These are phyloP conservation scores for Papilionanthe hybrid DNA, from an alignment of 116 monocot species.

Conservation along the genomic window DNA sequence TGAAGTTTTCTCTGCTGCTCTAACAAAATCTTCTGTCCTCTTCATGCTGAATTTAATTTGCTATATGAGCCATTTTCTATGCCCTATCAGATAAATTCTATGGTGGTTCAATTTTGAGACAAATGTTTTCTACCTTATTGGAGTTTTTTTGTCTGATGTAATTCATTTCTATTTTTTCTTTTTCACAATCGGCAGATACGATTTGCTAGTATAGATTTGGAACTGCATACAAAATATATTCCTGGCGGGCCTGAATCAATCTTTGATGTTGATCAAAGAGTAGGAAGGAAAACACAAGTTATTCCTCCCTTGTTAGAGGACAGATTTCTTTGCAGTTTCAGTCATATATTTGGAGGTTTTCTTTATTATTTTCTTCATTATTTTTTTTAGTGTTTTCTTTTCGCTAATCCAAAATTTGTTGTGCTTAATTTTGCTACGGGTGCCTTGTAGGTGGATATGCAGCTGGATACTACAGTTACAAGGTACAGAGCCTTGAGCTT, in stretches of 20 bases:
- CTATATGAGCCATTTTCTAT: not conserved
- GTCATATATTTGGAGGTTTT: conserved; percentile 95
- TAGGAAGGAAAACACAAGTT: conserved; percentile 64
- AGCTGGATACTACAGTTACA: conserved; percentile 99
- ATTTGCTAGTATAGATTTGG: conserved; percentile 80
- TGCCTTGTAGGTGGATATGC: conserved; percentile 81
- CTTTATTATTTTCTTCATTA: not conserved
- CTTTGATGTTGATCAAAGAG: conserved; percentile 75
- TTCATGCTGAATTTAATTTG: not conserved
- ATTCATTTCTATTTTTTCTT: not conserved
- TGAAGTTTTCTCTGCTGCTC: not conserved
- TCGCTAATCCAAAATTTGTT: not conserved
- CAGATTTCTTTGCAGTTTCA: conserved; percentile 96
- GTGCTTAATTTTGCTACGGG: not conserved
- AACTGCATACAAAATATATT: conserved; percentile 76
- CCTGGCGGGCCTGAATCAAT: conserved; percentile 75
- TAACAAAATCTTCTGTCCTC: not conserved
- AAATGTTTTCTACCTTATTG: not conserved
- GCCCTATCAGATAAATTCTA: not conserved
- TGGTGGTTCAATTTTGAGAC: not conserved
- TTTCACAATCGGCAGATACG: conserved; percentile 46
- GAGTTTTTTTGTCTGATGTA: not conserved
- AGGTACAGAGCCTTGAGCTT: conserved; percentile 36
- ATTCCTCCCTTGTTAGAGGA: conserved; percentile 79
- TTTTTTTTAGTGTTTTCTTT: not conserved